phyloP scores from a whole-genome alignment of 129 eudicot genomes.

The Centaurea solstitialis region DNA sequence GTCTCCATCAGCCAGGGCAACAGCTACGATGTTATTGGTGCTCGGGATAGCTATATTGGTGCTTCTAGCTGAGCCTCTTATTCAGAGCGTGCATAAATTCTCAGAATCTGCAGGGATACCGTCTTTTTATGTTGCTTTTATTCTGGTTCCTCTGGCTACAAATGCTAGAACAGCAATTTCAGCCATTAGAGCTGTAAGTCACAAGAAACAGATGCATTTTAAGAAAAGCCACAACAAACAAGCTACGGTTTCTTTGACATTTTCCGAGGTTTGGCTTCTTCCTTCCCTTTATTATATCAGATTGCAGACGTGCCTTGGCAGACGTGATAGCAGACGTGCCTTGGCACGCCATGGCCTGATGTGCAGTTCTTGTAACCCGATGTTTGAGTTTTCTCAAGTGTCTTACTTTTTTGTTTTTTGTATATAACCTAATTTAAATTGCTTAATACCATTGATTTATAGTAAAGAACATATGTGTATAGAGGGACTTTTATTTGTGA shows the following conservation, averaged over 20 bases:
- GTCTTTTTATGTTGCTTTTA: slow-evolving; percentile 45
- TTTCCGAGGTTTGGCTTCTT: slow-evolving; percentile 49
- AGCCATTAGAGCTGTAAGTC: slow-evolving; percentile 37
- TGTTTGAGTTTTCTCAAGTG: no score
- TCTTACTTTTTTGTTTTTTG: no score
- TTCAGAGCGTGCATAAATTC: slow-evolving; percentile 40
- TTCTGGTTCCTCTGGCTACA: slow-evolving; percentile 57
- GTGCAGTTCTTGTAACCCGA: no score
- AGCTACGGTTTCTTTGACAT: slow-evolving; percentile 44
- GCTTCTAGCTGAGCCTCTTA: slow-evolving; percentile 55
- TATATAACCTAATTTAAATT: no score
- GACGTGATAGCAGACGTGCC: no score
- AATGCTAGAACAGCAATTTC: slow-evolving; percentile 50
- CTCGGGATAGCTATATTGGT: slow-evolving; percentile 42
- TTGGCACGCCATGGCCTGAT: no score
- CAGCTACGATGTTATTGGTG: slow-evolving; percentile 38
- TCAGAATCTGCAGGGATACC: slow-evolving; percentile 42
- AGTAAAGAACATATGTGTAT: no score
- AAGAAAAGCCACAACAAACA: background rate
- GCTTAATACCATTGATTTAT: no score
- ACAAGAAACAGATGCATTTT: slow-evolving; percentile 30
- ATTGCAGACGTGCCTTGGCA: no score
- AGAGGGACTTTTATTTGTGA: no score
- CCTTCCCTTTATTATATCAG: background rate
- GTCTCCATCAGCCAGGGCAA: slow-evolving; percentile 33